Base-by-base conservation (phyloP, 2,329 filamentous ascomycete species). In the Trichophyton verrucosum region DNA sequence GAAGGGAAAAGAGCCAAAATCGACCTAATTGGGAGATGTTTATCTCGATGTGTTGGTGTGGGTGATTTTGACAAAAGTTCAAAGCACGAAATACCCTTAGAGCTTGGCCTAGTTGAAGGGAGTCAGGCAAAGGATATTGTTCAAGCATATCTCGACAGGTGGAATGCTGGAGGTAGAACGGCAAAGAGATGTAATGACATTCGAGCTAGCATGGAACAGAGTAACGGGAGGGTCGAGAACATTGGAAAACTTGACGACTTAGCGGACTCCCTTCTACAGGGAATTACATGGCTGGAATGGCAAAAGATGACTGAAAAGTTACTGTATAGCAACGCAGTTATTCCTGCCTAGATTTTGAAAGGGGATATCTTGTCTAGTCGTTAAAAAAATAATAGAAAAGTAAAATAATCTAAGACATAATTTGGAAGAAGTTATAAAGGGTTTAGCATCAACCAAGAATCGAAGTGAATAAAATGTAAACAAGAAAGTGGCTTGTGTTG, bases 221-320 rank as follows among this genome's bases (percentile, higher is more conserved):
- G 7, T 20, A 38, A 5, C 3, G 30, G 15, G n/a, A 40, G 47
- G 11, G 24, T 44, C n/a, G 8, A 56, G 3, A 58, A 64, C 30
- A 66, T 72, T 38, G 71, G 68, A n/a, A 94, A 94, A 72, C 72
- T 92, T 59, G 89, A 95, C 72, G 89, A 95, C 75, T 74, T 95
- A 57, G 87, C 89, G 0, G 89, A 95, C 75, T 88, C 86, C 69
- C 74, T 94, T 27, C 71, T 94, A 60, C 89, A 95, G 71, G 89
- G 85, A 1, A 78, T 89, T 62, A 85, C 88, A 2, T 92, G 87
- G 84, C 72, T 89, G 42, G 79, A 84, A 63, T 95, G 89, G 89
- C 83, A 90, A 68, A 68, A 63, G 7, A 72, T 70, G 68, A 66
- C 69, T 47, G 66, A 69, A 44, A 61, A 65, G 13, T 58, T 75